Percentiles rank a stretch among this genome's conserved stretches.
These are phyloP conservation scores for Leccinum uliginosum DNA, from an alignment of 768 basidiomycete genomes.

Conservation along the genomic window DNA sequence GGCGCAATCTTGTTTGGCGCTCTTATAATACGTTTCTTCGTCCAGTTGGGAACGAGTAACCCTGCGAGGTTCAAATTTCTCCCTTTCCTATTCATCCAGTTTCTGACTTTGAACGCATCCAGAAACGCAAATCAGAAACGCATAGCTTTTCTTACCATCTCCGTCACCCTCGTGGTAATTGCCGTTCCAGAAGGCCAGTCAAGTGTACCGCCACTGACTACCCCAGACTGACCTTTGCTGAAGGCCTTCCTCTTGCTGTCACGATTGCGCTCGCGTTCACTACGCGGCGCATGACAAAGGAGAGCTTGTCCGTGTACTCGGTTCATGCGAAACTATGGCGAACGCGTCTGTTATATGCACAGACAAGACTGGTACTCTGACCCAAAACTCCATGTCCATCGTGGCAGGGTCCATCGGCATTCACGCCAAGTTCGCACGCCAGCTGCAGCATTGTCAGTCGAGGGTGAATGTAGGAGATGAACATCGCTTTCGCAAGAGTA, in stretches of 20 bases:
- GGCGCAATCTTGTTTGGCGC: slow-evolving; percentile 77
- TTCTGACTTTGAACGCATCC: slow-evolving; percentile 9
- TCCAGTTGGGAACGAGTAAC: slow-evolving; percentile 63
- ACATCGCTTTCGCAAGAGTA: slow-evolving; percentile 26
- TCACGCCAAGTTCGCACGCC: slow-evolving; percentile 88
- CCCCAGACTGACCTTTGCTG: not conserved
- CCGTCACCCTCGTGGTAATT: slow-evolving; percentile 87
- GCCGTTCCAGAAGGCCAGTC: slow-evolving; percentile 75
- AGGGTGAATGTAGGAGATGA: slow-evolving; percentile 72
- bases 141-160: slow-evolving; percentile 87
- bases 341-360: slow-evolving; percentile 95
- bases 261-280: slow-evolving; percentile 96
- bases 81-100: not conserved
- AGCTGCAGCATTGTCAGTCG: slow-evolving; percentile 63
- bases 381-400: slow-evolving; percentile 92
- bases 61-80: slow-evolving; percentile 48
- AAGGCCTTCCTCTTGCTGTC: slow-evolving; percentile 91
- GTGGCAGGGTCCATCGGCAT: slow-evolving; percentile 95
- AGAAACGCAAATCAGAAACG: slow-evolving; percentile 80
- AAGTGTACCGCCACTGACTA: not conserved
- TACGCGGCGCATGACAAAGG: slow-evolving; percentile 95
- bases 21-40: slow-evolving; percentile 93
- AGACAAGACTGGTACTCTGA: slow-evolving; percentile 97
- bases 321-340: slow-evolving; percentile 98
- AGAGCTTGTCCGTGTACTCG: slow-evolving; percentile 92